These are phyloP conservation scores for Jaltomata sinuosa DNA, from an alignment of 257 asterid genomes.

Conservation along the genomic window DNA sequence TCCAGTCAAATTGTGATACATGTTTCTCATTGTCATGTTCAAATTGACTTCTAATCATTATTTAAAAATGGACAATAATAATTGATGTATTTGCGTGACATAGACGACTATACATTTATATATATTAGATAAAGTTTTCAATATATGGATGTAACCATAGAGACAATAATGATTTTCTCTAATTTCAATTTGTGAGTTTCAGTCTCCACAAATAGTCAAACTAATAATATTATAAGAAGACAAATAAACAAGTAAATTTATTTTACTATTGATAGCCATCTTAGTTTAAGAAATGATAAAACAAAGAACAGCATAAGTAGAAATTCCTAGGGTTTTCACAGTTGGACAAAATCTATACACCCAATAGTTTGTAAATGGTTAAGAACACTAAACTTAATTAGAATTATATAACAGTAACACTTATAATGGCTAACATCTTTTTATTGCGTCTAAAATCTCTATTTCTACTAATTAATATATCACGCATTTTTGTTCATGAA, in stretches of 20 bases:
- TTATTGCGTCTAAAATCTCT: not conserved
- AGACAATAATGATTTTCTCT: not conserved
- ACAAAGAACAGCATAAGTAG: not conserved
- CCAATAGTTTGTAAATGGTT: no score
- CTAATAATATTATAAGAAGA: not conserved
- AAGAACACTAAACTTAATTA: not conserved
- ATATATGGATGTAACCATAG: not conserved
- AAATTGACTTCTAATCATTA: not conserved
- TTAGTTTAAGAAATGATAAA: not conserved
- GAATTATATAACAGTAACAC: not conserved
- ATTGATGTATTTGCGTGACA: not conserved
- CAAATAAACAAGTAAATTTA: not conserved
- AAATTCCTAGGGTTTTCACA: not conserved
- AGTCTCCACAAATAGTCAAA: not conserved
- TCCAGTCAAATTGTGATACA: not conserved
- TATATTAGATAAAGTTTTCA: not conserved
- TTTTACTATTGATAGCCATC: not conserved
- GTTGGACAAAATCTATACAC: not conserved
- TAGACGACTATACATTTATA: not conserved
- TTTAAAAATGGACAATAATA: not conserved
- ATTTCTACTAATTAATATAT: not conserved
- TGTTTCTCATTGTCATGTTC: not conserved
- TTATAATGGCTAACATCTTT: not conserved
- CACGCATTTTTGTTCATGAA: no score
- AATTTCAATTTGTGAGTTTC: not conserved